phyloP scores from a whole-genome alignment of 139 green algal species.

The Marvania coccoides region DNA sequence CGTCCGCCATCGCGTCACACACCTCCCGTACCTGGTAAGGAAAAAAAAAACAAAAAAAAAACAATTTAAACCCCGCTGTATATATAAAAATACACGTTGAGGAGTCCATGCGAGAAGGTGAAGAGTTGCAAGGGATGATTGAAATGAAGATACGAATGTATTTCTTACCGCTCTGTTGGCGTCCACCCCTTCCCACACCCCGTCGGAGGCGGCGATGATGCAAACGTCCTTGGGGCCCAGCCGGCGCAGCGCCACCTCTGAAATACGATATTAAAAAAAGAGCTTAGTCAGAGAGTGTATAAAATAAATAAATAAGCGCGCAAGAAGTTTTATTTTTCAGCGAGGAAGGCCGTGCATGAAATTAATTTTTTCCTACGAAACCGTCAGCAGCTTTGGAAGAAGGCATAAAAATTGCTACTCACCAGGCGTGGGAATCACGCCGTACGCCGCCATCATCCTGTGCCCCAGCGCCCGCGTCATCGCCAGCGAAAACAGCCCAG shows the following conservation, averaged over 20 bases:
- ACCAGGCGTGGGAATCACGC: constrained; percentile 10
- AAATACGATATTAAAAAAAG: no score
- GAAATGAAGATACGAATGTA: no score
- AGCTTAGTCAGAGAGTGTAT: no score
- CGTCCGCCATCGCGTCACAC: constrained; percentile 34
- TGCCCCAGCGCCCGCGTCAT: constrained; percentile 60
- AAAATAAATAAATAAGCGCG: no score
- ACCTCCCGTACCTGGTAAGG: constrained; percentile 38
- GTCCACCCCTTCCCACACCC: constrained; percentile 56
- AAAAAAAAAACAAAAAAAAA: no score
- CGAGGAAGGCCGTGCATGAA: no score
- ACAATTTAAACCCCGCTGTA: no score
- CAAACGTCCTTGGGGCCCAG: constrained; percentile 34
- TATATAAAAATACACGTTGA: no score
- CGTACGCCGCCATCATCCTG: constrained; percentile 16
- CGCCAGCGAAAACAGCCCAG: constrained; percentile 45
- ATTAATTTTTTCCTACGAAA: no score
- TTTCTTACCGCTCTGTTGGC: constrained; percentile 22
- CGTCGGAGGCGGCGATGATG: constrained; percentile 54
- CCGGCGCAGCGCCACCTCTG: constrained; percentile 12
- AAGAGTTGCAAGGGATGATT: no score
- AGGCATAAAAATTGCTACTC: constrained; percentile 9
- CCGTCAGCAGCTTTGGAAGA: constrained; percentile 25
- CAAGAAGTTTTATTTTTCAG: no score
- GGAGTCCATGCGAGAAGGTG: no score